A percentile compares a stretch with the other conserved stretches of the same genome.
These are phyloP conservation scores for Ceratonia siliqua DNA, from an alignment of 306 rosid genomes.

Conservation along the genomic window DNA sequence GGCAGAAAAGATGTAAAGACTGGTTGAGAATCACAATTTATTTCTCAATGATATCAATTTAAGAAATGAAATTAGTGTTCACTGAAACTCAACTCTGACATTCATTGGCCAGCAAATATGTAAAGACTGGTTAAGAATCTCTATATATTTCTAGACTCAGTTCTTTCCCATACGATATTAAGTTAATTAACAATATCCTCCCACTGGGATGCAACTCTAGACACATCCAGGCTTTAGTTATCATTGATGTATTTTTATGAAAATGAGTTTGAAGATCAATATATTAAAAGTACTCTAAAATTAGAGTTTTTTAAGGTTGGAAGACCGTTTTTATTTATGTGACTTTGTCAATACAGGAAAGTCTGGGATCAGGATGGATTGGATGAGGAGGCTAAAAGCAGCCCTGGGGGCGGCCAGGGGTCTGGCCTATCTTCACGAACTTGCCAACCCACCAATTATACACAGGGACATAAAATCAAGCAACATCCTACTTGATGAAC, in stretches of 20 bases:
- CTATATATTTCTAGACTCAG: too few species aligned
- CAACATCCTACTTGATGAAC: slow-evolving; percentile 72
- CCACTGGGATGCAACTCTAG: too few species aligned
- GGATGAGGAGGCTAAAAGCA: slow-evolving; percentile 71
- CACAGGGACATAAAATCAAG: slow-evolving; percentile 84
- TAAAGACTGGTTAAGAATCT: too few species aligned
- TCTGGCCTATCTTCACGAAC: slow-evolving; percentile 78
- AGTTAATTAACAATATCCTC: too few species aligned
- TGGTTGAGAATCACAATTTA: not conserved
- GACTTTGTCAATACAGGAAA: slow-evolving; percentile 52
- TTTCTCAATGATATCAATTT: too few species aligned
- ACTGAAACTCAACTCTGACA: too few species aligned
- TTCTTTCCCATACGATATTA: too few species aligned
- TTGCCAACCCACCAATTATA: slow-evolving; percentile 78
- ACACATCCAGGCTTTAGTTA: not conserved
- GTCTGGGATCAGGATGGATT: slow-evolving; percentile 68
- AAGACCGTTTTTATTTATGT: slow-evolving; percentile 10
- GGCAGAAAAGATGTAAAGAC: not conserved
- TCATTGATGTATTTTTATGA: not conserved
- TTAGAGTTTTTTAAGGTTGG: not conserved
- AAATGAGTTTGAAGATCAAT: slow-evolving; percentile 5
- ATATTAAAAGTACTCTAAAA: not conserved
- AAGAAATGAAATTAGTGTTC: too few species aligned
- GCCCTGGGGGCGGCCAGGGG: slow-evolving; percentile 79
- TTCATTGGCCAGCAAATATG: not conserved